Evolutionary conservation across 2,329 filamentous ascomycete species (phyloP).

Genomic region (Diaporthe amygdali): DNA sequence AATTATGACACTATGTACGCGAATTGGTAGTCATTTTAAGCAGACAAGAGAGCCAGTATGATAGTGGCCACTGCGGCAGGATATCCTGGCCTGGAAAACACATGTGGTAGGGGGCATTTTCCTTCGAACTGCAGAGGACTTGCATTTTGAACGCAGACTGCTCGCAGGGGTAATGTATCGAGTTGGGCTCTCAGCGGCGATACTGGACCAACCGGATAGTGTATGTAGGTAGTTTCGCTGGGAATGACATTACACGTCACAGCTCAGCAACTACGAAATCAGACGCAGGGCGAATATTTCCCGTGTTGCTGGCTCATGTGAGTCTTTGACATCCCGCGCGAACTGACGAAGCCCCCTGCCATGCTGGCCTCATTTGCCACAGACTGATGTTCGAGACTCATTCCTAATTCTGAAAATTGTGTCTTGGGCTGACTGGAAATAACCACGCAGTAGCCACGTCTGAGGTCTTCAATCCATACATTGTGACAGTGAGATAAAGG

Average conservation of each 20-base stretch:
- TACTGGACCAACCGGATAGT: not conserved
- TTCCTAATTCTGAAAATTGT: not conserved
- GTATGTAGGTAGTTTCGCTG: not conserved
- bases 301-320: not conserved
- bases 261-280: too few species aligned
- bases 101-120: not conserved
- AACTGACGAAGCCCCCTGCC: not conserved
- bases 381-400: not conserved
- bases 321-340: too few species aligned
- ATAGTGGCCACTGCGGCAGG: not conserved
- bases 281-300: not conserved
- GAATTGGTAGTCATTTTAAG: not conserved
- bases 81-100: not conserved
- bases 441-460: not conserved
- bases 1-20: not conserved
- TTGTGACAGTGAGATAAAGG: not conserved
- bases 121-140: not conserved
- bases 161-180: not conserved
- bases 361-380: not conserved
- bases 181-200: not conserved
- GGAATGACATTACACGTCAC: not conserved
- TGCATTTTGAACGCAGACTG: not conserved
- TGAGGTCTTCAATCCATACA: too few species aligned
- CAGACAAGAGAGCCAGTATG: not conserved
- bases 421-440: not conserved